Percentiles rank a stretch among this genome's conserved stretches.
Conservation (phyloP, 2,329 filamentous ascomycete species). For the Atkinsonella texensis region DNA sequence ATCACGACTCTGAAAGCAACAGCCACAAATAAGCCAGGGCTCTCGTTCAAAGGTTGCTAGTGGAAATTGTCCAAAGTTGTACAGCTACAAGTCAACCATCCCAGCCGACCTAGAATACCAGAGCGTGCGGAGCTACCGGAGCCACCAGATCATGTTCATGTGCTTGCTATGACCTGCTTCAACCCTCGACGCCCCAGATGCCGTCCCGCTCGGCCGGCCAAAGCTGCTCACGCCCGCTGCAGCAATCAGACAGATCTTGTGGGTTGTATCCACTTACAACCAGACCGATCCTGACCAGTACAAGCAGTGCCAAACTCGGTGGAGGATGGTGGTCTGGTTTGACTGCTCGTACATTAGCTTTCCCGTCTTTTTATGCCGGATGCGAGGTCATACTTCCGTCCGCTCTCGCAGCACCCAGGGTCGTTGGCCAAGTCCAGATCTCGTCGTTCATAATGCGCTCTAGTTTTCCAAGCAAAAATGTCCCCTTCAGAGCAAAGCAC, state of each 20-base stretch:
- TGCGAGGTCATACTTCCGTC: constrained; percentile 13
- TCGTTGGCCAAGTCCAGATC: constrained; percentile 1
- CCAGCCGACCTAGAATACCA: too few species aligned
- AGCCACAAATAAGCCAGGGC: constrained; percentile 11
- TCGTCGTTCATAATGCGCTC: not conserved
- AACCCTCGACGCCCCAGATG: not conserved
- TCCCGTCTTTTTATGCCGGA: constrained; percentile 18
- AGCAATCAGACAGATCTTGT: constrained; percentile 3
- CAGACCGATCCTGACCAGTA: constrained; percentile 3
- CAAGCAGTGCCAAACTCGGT: constrained; percentile 16
- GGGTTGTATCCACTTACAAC: constrained; percentile 2
- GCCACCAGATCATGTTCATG: not conserved
- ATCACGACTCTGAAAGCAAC: constrained; percentile 12
- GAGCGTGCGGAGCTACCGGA: too few species aligned
- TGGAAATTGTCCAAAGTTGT: constrained; percentile 3
- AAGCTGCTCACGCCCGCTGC: not conserved
- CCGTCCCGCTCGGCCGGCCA: constrained; percentile 3
- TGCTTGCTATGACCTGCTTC: not conserved
- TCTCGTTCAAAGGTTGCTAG: constrained; percentile 12
- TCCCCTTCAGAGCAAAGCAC: not conserved
- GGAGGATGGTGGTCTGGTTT: constrained; percentile 12
- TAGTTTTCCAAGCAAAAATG: too few species aligned
- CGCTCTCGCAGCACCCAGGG: constrained; percentile 7
- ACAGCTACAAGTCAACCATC: constrained; percentile 1
- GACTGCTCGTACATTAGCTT: constrained; percentile 21